Evolutionary conservation across 1,284 basidiomycete genomes (phyloP), one percentile per base, ranked within the genome.

Genomic region (Exobasidium rhododendri): DNA sequence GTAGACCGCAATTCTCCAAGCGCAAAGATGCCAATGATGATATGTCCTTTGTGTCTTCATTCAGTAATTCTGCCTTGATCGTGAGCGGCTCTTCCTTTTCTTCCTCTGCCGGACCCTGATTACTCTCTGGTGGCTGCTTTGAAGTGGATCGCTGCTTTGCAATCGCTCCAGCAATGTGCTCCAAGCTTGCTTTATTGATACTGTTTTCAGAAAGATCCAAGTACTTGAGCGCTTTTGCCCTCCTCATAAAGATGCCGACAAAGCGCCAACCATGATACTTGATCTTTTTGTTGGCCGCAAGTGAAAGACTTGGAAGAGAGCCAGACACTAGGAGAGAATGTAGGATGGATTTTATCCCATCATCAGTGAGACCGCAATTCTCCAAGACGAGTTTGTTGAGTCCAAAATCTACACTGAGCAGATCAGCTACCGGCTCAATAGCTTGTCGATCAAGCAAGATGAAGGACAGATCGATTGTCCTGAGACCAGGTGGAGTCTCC

Each of bases 311-410:
- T 0, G 89, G 89, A 30, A 97, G 83, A 0, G 87, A 87, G 22
- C 87, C 86, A 20, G 90, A 89, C 52, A 97, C 89, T 57, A 97
- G 85, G 0, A 98, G 84, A 0, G 92, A 87, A 77, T 97, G 94
- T 0, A 97, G 83, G 20, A 97, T 87, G 0, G 91, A 90, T 82
- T 96, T 96, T 59, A 97, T 80, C 49, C 85, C 86, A 88, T 66
- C 68, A 46, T 77, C 73, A 17, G 71, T 73, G 14, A 79, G 59
- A 0, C 62, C 62, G 32, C 77, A 79, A 53, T 74, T 73, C 51
- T 78, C 77, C 32, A 79, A 63, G 3, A 75, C 64, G 20, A 79
- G 67, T 51, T 71, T 72, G 47, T 68, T 62, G 35, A 78, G 67
- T 28, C 75, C 75, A 47, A 77, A 71, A 44, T 75, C 74, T 55